Conservation (phyloP, 106 monocot genomes). For the Alisma plantagoaquatica region DNA sequence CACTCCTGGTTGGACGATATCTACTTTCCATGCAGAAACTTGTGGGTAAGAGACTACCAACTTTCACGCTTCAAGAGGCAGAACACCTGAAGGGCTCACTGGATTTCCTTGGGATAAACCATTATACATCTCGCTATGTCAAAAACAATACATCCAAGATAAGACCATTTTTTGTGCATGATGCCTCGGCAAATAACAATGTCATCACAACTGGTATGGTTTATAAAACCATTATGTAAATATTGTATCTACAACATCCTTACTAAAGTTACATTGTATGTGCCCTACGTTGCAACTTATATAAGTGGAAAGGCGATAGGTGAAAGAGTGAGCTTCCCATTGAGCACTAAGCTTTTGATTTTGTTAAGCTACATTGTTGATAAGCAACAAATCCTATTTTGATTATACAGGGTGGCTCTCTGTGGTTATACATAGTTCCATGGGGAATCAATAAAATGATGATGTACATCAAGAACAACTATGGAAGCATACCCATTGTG, state of each 20-base stretch:
- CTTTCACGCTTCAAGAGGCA: constrained; percentile 28
- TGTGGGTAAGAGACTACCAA: constrained; percentile 50
- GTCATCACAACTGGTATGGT: too few relatives aligned
- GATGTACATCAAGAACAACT: constrained; percentile 54
- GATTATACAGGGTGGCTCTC: constrained; percentile 55
- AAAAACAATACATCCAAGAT: constrained; percentile 38
- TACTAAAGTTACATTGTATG: background rate
- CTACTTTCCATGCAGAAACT: constrained; percentile 55
- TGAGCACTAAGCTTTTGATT: background rate
- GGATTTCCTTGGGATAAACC: constrained; percentile 77
- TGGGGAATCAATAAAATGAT: too few relatives aligned
- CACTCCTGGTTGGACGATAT: constrained; percentile 36
- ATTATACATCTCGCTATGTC: constrained; percentile 65
- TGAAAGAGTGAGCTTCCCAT: constrained; percentile 29
- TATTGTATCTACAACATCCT: constrained; percentile 36
- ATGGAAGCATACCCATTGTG: constrained; percentile 32
- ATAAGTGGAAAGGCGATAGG: constrained; percentile 46
- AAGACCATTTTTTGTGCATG: too few relatives aligned
- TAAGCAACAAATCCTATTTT: background rate
- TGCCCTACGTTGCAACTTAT: constrained; percentile 25
- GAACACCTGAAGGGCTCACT: constrained; percentile 34
- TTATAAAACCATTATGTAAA: constrained; percentile 28
- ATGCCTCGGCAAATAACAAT: too few relatives aligned
- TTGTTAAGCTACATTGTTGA: background rate
- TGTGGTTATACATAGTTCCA: constrained; percentile 65